Evolutionary conservation across 306 rosid genomes (phyloP).

Genomic region (Lupinus albus): DNA sequence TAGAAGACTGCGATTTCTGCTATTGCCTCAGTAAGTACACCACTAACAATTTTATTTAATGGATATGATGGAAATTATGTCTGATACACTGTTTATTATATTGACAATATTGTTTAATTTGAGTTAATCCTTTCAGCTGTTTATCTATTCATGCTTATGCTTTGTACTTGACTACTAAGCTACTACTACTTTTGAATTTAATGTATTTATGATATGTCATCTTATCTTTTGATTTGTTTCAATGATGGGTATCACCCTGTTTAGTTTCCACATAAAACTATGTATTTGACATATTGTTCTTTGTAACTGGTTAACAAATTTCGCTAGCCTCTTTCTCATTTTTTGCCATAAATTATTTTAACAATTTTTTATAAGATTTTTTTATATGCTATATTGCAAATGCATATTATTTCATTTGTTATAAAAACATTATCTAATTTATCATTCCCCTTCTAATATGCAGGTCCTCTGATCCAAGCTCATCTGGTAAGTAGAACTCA

Average conservation of each 20-base stretch:
- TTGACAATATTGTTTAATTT: conserved; percentile 23
- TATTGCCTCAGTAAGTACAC: conserved; percentile 55
- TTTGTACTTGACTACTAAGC: not conserved
- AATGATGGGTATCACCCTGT: conserved; percentile 12
- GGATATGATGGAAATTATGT: conserved; percentile 26
- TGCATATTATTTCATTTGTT: conserved; percentile 9
- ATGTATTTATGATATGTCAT: not conserved
- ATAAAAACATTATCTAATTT: conserved; percentile 30
- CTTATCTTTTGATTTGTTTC: not conserved
- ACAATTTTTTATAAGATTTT: not conserved
- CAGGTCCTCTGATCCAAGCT: conserved; percentile 73
- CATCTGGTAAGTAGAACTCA: conserved; percentile 69
- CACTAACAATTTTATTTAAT: conserved; percentile 16
- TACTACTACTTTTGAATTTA: not conserved
- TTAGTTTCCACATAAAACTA: conserved; percentile 19
- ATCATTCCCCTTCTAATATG: conserved; percentile 35
- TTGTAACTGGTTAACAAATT: not conserved
- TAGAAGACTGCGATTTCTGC: conserved; percentile 71
- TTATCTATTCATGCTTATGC: conserved; percentile 15
- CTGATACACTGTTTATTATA: conserved; percentile 24
- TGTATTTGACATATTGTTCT: conserved; percentile 4
- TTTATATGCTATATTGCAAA: conserved; percentile 1
- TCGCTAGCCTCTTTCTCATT: not conserved
- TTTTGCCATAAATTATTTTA: conserved; percentile 18
- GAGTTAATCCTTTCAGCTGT: conserved; percentile 26